phyloP scores from a whole-genome alignment of 2,329 filamentous ascomycete genomes.

The Neopestalotiopsis rosae region DNA sequence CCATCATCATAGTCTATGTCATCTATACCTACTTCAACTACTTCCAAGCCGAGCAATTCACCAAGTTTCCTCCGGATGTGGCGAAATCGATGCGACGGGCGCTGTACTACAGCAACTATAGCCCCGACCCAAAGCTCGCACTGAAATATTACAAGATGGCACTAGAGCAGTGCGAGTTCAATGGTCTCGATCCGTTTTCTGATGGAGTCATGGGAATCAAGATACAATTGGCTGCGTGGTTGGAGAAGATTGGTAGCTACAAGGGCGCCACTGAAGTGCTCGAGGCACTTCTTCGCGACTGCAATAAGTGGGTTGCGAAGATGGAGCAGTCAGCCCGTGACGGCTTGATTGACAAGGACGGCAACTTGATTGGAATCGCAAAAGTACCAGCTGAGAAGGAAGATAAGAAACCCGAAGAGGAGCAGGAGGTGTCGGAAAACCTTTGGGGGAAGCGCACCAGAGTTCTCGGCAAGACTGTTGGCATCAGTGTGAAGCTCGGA shows the following conservation, averaged over 20 bases:
- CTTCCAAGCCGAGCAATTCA: conserved; percentile 61
- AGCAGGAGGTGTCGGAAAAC: conserved; percentile 47
- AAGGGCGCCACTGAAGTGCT: conserved; percentile 76
- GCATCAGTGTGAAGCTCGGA: conserved; percentile 82
- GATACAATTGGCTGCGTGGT: conserved; percentile 78
- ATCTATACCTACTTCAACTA: conserved; percentile 56
- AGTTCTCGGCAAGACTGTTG: conserved; percentile 75
- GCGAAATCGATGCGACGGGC: conserved; percentile 82
- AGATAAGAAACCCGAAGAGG: conserved; percentile 24
- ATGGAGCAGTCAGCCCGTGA: conserved; percentile 57
- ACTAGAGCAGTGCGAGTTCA: conserved; percentile 72
- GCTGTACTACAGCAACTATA: conserved; percentile 83
- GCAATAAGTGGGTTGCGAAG: conserved; percentile 62
- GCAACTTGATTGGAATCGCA: conserved; percentile 33
- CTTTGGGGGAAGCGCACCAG: conserved; percentile 66
- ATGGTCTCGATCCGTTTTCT: conserved; percentile 85
- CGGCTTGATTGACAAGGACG: conserved; percentile 49
- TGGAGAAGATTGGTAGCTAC: conserved; percentile 77
- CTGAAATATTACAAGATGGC: conserved; percentile 85
- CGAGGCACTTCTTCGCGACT: conserved; percentile 76
- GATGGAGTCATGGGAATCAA: conserved; percentile 91
- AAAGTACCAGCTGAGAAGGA: conserved; percentile 18
- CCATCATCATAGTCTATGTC: conserved; percentile 42
- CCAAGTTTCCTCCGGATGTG: conserved; percentile 69
- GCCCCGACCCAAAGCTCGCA: conserved; percentile 76